phyloP scores from a whole-genome alignment of 2,329 filamentous ascomycete species.

The Thermoascus crustaceus region DNA sequence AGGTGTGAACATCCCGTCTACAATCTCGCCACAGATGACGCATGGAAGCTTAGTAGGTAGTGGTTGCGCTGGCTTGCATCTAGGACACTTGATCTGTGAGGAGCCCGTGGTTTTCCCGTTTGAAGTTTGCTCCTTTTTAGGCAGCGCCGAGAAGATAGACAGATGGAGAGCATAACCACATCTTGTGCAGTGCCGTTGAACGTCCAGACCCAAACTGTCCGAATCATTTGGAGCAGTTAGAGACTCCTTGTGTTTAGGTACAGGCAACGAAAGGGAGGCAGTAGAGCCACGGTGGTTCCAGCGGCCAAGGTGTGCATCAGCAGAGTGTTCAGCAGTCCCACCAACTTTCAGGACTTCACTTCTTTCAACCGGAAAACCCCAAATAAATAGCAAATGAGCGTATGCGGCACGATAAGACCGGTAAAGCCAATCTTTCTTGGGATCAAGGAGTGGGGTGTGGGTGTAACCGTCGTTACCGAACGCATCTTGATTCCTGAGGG shows the following conservation, averaged over 20 bases:
- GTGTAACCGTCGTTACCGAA: slow-evolving; percentile 47
- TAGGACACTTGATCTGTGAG: slow-evolving; percentile 22
- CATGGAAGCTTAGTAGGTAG: slow-evolving; percentile 32
- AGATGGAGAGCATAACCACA: slow-evolving; percentile 31
- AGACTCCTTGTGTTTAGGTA: slow-evolving; percentile 9
- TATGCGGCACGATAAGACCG: slow-evolving; percentile 49
- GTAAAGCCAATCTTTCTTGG: slow-evolving; percentile 40
- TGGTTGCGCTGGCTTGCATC: slow-evolving; percentile 27
- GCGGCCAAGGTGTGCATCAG: slow-evolving; percentile 13
- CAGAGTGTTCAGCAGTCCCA: slow-evolving; percentile 31
- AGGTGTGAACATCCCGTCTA: slow-evolving; percentile 38
- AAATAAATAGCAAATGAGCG: slow-evolving; percentile 51
- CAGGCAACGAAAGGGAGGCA: slow-evolving; percentile 17
- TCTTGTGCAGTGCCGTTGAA: slow-evolving; percentile 35
- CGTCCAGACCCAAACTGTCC: slow-evolving; percentile 26
- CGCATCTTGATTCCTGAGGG: slow-evolving; percentile 48
- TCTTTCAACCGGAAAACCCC: slow-evolving; percentile 47
- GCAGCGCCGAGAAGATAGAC: slow-evolving; percentile 27
- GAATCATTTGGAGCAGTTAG: slow-evolving; percentile 3
- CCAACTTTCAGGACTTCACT: slow-evolving; percentile 53
- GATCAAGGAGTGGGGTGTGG: slow-evolving; percentile 43
- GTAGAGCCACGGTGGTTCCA: slow-evolving; percentile 20
- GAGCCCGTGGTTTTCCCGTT: slow-evolving; percentile 14
- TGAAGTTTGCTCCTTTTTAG: slow-evolving; percentile 11
- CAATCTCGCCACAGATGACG: slow-evolving; percentile 35